Evolutionary conservation across 108 stramenopile genomes (phyloP).

Genomic region (Mayamaea pseudoterrestris): DNA sequence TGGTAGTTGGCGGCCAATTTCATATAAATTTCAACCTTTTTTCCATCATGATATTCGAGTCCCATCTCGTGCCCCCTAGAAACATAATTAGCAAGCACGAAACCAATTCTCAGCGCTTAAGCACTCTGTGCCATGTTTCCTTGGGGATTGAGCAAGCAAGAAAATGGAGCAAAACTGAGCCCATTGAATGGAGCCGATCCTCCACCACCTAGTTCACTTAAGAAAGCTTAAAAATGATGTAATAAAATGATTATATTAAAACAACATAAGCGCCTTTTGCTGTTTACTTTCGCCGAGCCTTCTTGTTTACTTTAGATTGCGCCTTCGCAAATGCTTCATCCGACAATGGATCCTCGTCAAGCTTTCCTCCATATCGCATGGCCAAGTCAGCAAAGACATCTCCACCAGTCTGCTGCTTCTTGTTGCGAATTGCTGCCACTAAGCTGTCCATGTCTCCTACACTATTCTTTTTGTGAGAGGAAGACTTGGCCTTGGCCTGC

Average conservation of each 20-base stretch:
- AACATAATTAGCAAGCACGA: no score
- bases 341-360: conserved; percentile 37
- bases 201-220: conserved; percentile 36
- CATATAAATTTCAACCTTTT: no score
- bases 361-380: conserved; percentile 47
- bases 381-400: conserved; percentile 41
- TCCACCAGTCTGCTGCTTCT: conserved; percentile 30
- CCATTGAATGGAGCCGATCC: conserved; percentile 44
- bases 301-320: conserved; percentile 46
- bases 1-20: no score
- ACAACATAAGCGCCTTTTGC: no score
- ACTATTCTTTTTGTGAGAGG: conserved; percentile 3
- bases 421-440: conserved; percentile 48
- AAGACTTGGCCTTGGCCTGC: conserved; percentile 10
- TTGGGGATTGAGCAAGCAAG: conserved; percentile 50
- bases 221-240: no score
- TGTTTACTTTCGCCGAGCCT: no score
- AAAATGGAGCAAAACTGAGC: conserved; percentile 26
- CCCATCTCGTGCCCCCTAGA: no score
- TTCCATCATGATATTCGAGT: no score
- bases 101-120: no score
- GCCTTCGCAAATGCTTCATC: conserved; percentile 59
- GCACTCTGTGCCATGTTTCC: conserved; percentile 87
- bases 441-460: conserved; percentile 27
- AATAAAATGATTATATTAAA: no score